A percentile compares a stretch with the other conserved stretches of the same genome.
Evolutionary conservation across 805 yeast genomes (phyloP).

Genomic region (Brettanomyces bruxellensis): DNA sequence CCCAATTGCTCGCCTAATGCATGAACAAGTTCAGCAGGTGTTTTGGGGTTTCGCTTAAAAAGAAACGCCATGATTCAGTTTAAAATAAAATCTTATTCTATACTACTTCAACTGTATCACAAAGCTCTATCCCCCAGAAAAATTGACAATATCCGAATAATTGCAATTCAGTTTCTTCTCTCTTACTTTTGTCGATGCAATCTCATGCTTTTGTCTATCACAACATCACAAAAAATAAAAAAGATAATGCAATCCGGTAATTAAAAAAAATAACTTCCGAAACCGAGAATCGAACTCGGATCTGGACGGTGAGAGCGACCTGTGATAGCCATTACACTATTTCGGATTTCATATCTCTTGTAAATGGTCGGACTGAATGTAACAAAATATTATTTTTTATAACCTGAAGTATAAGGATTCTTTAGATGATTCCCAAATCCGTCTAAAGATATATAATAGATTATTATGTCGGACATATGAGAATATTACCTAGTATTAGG

Average conservation of each 20-base stretch:
- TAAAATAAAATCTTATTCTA: neutral
- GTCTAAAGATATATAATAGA: no score
- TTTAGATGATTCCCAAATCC: no score
- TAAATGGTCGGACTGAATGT: no score
- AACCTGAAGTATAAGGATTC: no score
- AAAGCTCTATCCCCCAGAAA: neutral
- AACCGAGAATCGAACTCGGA: conserved; percentile 5
- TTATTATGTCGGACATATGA: no score
- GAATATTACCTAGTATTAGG: no score
- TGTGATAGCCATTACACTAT: conserved; percentile 5
- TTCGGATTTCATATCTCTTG: neutral
- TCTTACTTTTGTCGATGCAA: neutral
- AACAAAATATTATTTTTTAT: no score
- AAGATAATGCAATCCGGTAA: neutral
- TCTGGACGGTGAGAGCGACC: conserved; percentile 4
- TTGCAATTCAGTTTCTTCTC: neutral
- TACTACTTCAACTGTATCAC: neutral
- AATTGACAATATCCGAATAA: neutral
- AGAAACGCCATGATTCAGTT: conserved; percentile 63
- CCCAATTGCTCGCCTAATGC: conserved; percentile 64
- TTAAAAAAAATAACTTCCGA: neutral
- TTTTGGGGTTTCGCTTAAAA: conserved; percentile 83
- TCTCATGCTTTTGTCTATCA: no score
- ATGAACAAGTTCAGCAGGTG: conserved; percentile 77
- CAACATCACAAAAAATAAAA: neutral